Evolutionary conservation across 2,329 filamentous ascomycete genomes (phyloP), one percentile per base, ranked within the genome.

Genomic region (Didymella lethalis): DNA sequence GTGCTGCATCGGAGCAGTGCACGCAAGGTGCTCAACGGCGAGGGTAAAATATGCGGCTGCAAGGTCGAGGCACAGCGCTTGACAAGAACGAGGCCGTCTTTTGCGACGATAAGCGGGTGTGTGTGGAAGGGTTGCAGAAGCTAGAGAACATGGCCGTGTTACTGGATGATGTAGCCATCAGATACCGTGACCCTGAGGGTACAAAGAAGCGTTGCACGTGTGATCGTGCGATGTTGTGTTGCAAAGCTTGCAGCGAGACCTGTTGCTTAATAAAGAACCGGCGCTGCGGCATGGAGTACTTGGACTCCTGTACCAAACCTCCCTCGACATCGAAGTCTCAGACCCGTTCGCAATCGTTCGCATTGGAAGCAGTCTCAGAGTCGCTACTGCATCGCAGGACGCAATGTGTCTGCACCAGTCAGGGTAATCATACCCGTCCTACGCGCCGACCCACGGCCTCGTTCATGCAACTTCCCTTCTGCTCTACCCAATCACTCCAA

Each of bases 11-110:
- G 43, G 52, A 56, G 57, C 54, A 48, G 36, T 56, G 58, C 62
- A 63, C 48, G 34, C 47, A 45, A 49, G 50, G 11, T 54, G 46
- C 46, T 59, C 61, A 59, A 59, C 62, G 63, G 56, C 23, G 51
- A 62, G 59, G 59, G 64, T 45, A 63, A 55, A 43, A 34, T 46
- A 51, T 51, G 44, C 58, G 61, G 47, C 48, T 58, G 57, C 59
- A 64, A 45, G 45, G 53, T 62, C 47, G 59, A 66, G 67, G 67
- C 68, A 70, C 67, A 64, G 69, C 68, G 66, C 66, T 62, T 75
- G 59, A 59, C 43, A 52, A 54, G 52, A 59, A 43, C 56, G 50
- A 59, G 51, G 56, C 46, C 47, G 47, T 40, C 11, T 18, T 57
- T 44, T 54, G 36, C 43, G 50, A 56, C 31, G 12, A 48, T 40